phyloP scores from a whole-genome alignment of 164 flowering plant species.

The Santalum album region DNA sequence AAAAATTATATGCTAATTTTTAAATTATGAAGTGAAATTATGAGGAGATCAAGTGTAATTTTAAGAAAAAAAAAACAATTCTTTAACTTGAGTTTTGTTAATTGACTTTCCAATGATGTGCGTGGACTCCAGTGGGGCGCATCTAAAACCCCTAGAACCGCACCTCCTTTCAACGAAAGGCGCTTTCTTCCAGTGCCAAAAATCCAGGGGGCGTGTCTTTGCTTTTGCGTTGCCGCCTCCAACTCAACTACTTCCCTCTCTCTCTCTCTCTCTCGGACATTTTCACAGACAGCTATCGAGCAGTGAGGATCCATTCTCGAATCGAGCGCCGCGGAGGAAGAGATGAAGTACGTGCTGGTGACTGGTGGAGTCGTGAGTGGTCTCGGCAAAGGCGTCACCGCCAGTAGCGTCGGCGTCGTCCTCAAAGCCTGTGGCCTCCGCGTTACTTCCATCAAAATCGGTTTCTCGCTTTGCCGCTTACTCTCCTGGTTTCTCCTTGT shows the following conservation, averaged over 20 bases:
- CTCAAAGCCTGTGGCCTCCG: constrained; percentile 94
- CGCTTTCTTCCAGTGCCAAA: no score
- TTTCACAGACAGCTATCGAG: constrained; percentile 17
- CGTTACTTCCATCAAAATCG: constrained; percentile 93
- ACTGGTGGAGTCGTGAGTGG: constrained; percentile 98
- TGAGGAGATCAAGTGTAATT: no score
- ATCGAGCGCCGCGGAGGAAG: constrained; percentile 1
- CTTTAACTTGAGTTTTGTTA: no score
- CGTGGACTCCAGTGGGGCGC: no score
- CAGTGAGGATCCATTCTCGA: neutral
- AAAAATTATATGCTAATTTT: no score
- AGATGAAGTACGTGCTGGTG: constrained; percentile 94
- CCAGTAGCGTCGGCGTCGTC: constrained; percentile 90
- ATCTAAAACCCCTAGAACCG: no score
- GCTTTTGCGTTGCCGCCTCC: no score
- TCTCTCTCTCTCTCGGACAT: constrained; percentile 31
- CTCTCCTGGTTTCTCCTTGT: neutral
- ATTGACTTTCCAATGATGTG: no score
- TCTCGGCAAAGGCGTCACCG: constrained; percentile 95
- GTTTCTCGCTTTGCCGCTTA: constrained; percentile 20
- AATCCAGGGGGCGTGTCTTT: no score
- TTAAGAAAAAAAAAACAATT: no score
- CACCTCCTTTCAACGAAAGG: no score
- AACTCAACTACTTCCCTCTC: neutral
- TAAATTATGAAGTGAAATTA: no score